Conservation (phyloP, 1,284 basidiomycete genomes). For the Cutaneotrichosporon cavernicola region DNA sequence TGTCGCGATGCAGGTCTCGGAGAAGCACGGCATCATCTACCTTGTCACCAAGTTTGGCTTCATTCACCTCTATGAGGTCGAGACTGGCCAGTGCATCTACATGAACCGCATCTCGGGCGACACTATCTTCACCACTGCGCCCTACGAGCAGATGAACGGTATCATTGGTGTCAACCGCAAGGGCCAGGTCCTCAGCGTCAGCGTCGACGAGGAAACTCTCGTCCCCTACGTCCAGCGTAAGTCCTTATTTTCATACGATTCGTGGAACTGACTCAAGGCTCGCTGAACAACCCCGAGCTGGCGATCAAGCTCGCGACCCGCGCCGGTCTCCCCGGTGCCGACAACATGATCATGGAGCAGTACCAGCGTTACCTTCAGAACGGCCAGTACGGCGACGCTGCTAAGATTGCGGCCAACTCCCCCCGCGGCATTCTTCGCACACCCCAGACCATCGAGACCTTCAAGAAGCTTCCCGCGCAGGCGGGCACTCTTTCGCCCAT, state of each 20-base stretch:
- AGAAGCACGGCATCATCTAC: conserved; percentile 95
- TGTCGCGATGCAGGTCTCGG: conserved; percentile 99
- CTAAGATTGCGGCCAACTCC: conserved; percentile 97
- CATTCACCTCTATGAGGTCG: conserved; percentile 98
- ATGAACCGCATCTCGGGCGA: conserved; percentile 99
- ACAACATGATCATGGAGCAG: conserved; percentile 94
- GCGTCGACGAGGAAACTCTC: conserved; percentile 93
- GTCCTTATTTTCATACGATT: conserved; percentile 17
- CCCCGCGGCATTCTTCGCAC: conserved; percentile 95
- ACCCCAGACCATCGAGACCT: conserved; percentile 92
- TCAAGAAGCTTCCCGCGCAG: conserved; percentile 90
- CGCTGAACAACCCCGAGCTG: conserved; percentile 95
- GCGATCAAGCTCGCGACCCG: conserved; percentile 98
- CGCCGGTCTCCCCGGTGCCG: conserved; percentile 95
- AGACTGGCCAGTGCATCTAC: conserved; percentile 97
- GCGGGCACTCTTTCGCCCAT: conserved; percentile 93
- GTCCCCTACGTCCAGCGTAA: conserved; percentile 84
- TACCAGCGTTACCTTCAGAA: conserved; percentile 90
- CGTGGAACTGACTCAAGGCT: conserved; percentile 54
- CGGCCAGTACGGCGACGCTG: conserved; percentile 92
- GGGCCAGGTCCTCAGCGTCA: conserved; percentile 96
- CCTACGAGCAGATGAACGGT: conserved; percentile 89
- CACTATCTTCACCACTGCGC: conserved; percentile 98
- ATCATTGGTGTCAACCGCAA: conserved; percentile 99
- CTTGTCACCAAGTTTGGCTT: conserved; percentile 99